phyloP scores from a whole-genome alignment of 2,329 filamentous ascomycete genomes.

The Colletotrichum tamarilloi region DNA sequence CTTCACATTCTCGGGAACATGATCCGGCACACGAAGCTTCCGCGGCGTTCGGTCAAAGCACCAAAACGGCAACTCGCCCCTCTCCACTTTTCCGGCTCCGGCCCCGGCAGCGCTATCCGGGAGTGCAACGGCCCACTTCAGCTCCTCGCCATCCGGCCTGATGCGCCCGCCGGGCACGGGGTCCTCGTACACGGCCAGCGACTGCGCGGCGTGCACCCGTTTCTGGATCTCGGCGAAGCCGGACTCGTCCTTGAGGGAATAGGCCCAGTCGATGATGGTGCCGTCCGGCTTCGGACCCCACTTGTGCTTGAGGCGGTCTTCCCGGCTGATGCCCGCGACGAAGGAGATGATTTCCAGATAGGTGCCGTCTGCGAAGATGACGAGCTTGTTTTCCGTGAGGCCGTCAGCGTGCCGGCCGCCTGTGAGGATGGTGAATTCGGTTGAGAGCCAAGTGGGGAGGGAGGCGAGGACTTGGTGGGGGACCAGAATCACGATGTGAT shows the following conservation, averaged over 20 bases:
- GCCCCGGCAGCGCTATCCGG: slow-evolving; percentile 42
- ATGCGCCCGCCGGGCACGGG: slow-evolving; percentile 64
- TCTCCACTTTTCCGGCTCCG: slow-evolving; percentile 40
- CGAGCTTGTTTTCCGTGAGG: slow-evolving; percentile 70
- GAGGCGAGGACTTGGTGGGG: slow-evolving; percentile 58
- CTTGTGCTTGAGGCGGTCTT: slow-evolving; percentile 61
- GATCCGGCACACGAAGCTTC: slow-evolving; percentile 63
- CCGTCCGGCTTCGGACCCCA: slow-evolving; percentile 67
- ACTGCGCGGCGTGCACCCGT: slow-evolving; percentile 43
- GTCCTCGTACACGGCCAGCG: slow-evolving; percentile 57
- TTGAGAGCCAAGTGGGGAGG: slow-evolving; percentile 61
- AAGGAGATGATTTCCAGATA: slow-evolving; percentile 77
- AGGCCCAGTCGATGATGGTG: slow-evolving; percentile 69
- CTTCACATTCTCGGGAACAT: slow-evolving; percentile 46
- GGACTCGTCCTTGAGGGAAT: slow-evolving; percentile 54
- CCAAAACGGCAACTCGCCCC: slow-evolving; percentile 72
- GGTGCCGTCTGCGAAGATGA: slow-evolving; percentile 71
- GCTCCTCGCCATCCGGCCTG: slow-evolving; percentile 63
- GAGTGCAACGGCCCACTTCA: slow-evolving; percentile 70
- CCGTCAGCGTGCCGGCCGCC: slow-evolving; percentile 72
- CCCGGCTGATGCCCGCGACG: slow-evolving; percentile 42
- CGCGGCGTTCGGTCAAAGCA: slow-evolving; percentile 72
- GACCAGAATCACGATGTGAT: slow-evolving; percentile 74
- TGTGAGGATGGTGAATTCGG: slow-evolving; percentile 67
- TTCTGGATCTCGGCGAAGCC: slow-evolving; percentile 52